Evolutionary conservation across 768 basidiomycete species (phyloP).

Genomic region (Boletus pseudopeckii): DNA sequence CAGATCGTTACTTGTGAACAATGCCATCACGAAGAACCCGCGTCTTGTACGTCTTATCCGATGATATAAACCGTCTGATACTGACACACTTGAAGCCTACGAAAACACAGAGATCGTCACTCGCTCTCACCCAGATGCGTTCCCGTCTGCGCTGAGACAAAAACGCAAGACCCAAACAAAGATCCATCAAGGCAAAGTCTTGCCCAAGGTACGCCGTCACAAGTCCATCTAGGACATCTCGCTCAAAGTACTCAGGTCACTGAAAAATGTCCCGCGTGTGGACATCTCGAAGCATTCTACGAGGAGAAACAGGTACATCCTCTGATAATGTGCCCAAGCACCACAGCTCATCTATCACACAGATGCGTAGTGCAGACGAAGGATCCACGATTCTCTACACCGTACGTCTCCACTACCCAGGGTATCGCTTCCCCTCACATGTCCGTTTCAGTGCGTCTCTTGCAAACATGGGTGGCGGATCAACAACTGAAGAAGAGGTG

Average conservation of each 20-base stretch:
- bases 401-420: constrained; percentile 46
- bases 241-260: constrained; percentile 53
- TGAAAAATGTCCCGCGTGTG: constrained; percentile 87
- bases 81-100: constrained; percentile 56
- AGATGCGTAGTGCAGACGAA: constrained; percentile 91
- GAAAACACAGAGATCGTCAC: constrained; percentile 90
- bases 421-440: constrained; percentile 3
- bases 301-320: constrained; percentile 77
- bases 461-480: constrained; percentile 82
- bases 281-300: constrained; percentile 80
- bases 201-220: constrained; percentile 57
- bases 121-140: constrained; percentile 89
- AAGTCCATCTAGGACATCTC: constrained; percentile 5
- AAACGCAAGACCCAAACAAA: constrained; percentile 90
- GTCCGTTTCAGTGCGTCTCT: constrained; percentile 53
- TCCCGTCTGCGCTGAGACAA: constrained; percentile 84
- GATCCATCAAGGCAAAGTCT: constrained; percentile 64
- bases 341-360: constrained; percentile 2
- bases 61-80: background rate
- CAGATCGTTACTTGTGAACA: constrained; percentile 81
- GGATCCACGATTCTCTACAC: constrained; percentile 93
- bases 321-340: background rate
- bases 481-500: constrained; percentile 52
- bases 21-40: constrained; percentile 83
- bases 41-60: constrained; percentile 65